Percentiles rank a stretch among this genome's conserved stretches.
phyloP scores from a whole-genome alignment of 306 rosid species.

The Vigna hirtella region DNA sequence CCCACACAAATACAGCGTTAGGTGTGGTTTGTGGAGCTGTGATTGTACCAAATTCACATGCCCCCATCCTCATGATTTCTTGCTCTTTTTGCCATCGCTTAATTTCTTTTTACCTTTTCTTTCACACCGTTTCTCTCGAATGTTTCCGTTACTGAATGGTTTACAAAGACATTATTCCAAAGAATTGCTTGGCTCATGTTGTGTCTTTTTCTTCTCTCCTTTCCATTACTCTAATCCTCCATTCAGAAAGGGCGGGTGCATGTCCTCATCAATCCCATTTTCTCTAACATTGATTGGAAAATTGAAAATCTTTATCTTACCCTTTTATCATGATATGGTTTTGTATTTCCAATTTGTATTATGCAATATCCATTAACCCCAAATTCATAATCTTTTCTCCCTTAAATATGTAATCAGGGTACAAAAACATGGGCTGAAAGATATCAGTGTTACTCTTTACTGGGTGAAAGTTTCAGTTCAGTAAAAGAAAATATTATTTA shows the following conservation, averaged over 20 bases:
- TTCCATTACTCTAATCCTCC: background rate
- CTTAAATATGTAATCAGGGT: too few species aligned
- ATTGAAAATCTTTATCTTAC: conserved; percentile 7
- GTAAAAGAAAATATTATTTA: too few species aligned
- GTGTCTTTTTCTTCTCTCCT: conserved; percentile 17
- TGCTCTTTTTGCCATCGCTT: background rate
- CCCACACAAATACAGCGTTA: conserved; percentile 54
- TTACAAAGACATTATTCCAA: conserved; percentile 23
- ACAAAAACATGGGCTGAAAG: too few species aligned
- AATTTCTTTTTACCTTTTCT: background rate
- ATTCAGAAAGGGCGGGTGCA: conserved; percentile 15
- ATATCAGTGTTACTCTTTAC: too few species aligned
- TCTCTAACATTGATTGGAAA: conserved; percentile 4
- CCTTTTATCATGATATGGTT: background rate
- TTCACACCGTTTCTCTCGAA: background rate
- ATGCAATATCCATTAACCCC: background rate
- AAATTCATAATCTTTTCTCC: too few species aligned
- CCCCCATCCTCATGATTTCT: conserved; percentile 3
- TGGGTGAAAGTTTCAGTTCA: too few species aligned
- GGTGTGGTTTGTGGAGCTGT: conserved; percentile 39
- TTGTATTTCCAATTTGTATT: background rate
- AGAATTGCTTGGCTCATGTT: background rate
- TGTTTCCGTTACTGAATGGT: conserved; percentile 6
- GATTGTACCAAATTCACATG: conserved; percentile 53
- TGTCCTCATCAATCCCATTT: conserved; percentile 33